Evolutionary conservation across 108 stramenopile genomes (phyloP), one percentile per base, ranked within the genome.

Genomic region (Skeletonema tropicum): DNA sequence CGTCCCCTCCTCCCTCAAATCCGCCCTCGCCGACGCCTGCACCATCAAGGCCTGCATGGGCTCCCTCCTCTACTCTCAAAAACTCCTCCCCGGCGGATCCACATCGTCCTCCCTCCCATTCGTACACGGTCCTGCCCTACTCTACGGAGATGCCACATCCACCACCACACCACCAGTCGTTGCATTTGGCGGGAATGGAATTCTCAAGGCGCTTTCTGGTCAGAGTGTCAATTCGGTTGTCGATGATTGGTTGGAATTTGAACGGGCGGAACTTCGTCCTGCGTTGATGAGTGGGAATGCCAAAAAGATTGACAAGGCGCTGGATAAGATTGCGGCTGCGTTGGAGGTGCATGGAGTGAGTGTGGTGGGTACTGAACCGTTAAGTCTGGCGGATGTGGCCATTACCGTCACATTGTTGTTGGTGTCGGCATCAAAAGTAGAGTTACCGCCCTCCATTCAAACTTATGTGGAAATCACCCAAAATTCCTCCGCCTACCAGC

Each of bases 221-320:
- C 19, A 59, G n/a, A 26, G 38, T 38, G 33, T 70, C 23, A 57
- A 23, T 10, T 62, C 73, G 8, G 38, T 21, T 36, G 79, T 85
- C 41, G 94, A 96, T 66, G 92, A 96, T 52, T 92, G 91, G 91
- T 85, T 91, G 57, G 94, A 96, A 72, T 85, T 79, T 42, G 94
- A 96, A 66, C 83, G 92, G 32, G 80, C 80, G 12, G 63, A 67
- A 15, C 74, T 93, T 39, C 84, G 90, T 57, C 60, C 49, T 6
- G 86, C 82, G 21, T 31, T 73, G 60, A 23, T 12, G 0, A 61
- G 69, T 11, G n/a, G 41, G 0, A 68, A 84, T 19, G 60, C 45
- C 4, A 65, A 48, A 13, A 72, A 42, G 57, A 61, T 76, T 35
- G 65, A 72, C 1, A 49, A 3, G 2, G 71, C 71, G 2, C 12